These are phyloP conservation scores for Intubia oerlemansii DNA, from an alignment of 2,329 filamentous ascomycete genomes.

Conservation along the genomic window DNA sequence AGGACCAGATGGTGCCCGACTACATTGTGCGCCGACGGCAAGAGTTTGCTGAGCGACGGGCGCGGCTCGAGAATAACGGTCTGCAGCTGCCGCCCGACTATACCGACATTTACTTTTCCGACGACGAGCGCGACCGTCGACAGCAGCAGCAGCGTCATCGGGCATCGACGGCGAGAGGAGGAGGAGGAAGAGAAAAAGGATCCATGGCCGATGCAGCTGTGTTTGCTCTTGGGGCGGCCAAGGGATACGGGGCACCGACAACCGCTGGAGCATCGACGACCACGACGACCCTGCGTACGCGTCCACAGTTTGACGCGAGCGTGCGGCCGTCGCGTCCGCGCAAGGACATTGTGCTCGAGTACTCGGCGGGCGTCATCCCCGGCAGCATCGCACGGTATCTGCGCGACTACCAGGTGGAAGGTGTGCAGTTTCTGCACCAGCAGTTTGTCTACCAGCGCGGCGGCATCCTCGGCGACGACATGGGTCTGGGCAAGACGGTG, in stretches of 20 bases:
- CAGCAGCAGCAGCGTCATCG: constrained; percentile 2
- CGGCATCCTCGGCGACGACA: constrained; percentile 83
- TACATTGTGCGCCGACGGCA: no score
- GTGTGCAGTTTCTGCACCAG: constrained; percentile 67
- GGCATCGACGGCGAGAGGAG: no score
- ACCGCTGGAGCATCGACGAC: no score
- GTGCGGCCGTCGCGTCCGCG: constrained; percentile 48
- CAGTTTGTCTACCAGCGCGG: constrained; percentile 83
- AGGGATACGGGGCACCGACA: not conserved
- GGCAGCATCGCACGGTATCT: constrained; percentile 81
- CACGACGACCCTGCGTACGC: constrained; percentile 12
- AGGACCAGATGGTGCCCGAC: no score
- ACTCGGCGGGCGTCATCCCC: constrained; percentile 65
- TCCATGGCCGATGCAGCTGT: not conserved
- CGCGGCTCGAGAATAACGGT: constrained; percentile 41
- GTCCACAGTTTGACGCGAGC: constrained; percentile 41
- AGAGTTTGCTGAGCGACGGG: no score
- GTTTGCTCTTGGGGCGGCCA: not conserved
- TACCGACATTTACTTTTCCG: constrained; percentile 54
- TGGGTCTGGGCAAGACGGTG: constrained; percentile 93
- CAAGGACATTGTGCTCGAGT: constrained; percentile 51
- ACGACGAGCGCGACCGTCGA: constrained; percentile 22
- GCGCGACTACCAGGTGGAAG: constrained; percentile 75
- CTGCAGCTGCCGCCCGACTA: constrained; percentile 61
- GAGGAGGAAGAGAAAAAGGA: no score